These are phyloP conservation scores for Stenogyne calaminthoides DNA, from an alignment of 305 asterid genomes.

Conservation along the genomic window DNA sequence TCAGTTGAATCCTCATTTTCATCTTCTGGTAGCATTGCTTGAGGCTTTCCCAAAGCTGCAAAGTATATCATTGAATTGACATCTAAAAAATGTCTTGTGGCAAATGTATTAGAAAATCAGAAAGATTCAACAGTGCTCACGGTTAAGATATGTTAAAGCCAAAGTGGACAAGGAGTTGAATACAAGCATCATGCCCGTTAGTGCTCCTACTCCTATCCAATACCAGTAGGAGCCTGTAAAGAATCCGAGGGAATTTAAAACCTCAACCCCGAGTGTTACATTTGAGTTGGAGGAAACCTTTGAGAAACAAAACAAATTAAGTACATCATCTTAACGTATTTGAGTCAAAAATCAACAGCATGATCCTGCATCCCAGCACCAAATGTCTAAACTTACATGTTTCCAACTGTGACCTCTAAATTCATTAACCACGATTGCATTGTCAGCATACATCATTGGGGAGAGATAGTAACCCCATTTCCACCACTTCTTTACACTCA, in stretches of 20 bases:
- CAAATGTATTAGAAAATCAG: background rate
- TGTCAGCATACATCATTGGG: slow-evolving; percentile 55
- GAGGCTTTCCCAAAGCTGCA: slow-evolving; percentile 52
- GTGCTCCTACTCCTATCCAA: slow-evolving; percentile 57
- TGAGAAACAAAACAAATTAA: slow-evolving; percentile 4
- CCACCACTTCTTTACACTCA: slow-evolving; percentile 58
- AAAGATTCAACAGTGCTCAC: slow-evolving; percentile 35
- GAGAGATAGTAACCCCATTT: slow-evolving; percentile 60
- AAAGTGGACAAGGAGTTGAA: slow-evolving; percentile 36
- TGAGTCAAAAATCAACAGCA: background rate
- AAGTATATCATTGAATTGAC: background rate
- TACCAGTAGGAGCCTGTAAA: slow-evolving; percentile 47
- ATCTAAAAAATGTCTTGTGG: background rate
- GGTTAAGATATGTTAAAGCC: slow-evolving; percentile 50
- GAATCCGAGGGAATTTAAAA: slow-evolving; percentile 40
- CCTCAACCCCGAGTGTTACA: slow-evolving; percentile 39
- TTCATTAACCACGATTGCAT: slow-evolving; percentile 56
- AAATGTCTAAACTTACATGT: slow-evolving; percentile 39
- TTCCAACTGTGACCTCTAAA: slow-evolving; percentile 52
- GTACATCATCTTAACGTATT: background rate
- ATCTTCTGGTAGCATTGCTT: slow-evolving; percentile 34
- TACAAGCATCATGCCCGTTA: slow-evolving; percentile 36
- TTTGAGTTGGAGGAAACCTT: slow-evolving; percentile 28
- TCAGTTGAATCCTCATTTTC: slow-evolving; percentile 17
- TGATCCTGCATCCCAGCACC: background rate